These are phyloP conservation scores for Physcomitrellopsis africana DNA, from an alignment of 225 moss, liverwort and hornwort genomes.

Conservation along the genomic window DNA sequence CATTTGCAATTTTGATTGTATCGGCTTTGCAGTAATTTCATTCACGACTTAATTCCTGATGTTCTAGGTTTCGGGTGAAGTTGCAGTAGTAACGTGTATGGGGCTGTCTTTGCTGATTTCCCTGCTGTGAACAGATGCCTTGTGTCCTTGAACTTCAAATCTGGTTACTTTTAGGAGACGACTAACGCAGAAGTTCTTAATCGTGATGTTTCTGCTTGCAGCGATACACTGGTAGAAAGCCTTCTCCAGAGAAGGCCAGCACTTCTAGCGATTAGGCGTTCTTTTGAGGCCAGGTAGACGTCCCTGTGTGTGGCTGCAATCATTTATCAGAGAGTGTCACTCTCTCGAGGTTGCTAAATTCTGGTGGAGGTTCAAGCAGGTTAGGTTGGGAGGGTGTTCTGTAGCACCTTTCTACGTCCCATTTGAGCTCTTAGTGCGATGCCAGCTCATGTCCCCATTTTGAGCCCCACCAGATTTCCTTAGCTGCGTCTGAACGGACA, in stretches of 20 bases:
- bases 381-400: conserved; percentile 39
- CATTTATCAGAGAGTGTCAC: conserved; percentile 17
- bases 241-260: conserved; percentile 96
- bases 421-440: conserved; percentile 29
- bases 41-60: conserved; percentile 2
- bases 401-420: conserved; percentile 26
- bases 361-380: conserved; percentile 41
- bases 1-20: neutral
- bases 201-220: conserved; percentile 50
- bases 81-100: neutral
- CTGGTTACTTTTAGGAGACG: neutral
- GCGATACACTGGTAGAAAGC: conserved; percentile 91
- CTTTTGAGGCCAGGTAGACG: conserved; percentile 57
- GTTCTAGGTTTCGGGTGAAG: conserved; percentile 20
- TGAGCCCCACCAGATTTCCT: conserved; percentile 39
- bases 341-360: conserved; percentile 31
- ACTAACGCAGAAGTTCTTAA: conserved; percentile 22
- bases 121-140: neutral
- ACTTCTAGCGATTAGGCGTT: conserved; percentile 90
- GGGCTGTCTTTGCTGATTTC: conserved; percentile 12
- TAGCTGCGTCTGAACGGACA: conserved; percentile 42
- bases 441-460: conserved; percentile 34
- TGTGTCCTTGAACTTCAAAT: conserved; percentile 7
- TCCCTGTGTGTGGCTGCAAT: conserved; percentile 40
- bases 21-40: conserved; percentile 4